These are phyloP conservation scores for Colletotrichum sp. DNA, from an alignment of 2,329 filamentous ascomycete genomes.

Conservation along the genomic window DNA sequence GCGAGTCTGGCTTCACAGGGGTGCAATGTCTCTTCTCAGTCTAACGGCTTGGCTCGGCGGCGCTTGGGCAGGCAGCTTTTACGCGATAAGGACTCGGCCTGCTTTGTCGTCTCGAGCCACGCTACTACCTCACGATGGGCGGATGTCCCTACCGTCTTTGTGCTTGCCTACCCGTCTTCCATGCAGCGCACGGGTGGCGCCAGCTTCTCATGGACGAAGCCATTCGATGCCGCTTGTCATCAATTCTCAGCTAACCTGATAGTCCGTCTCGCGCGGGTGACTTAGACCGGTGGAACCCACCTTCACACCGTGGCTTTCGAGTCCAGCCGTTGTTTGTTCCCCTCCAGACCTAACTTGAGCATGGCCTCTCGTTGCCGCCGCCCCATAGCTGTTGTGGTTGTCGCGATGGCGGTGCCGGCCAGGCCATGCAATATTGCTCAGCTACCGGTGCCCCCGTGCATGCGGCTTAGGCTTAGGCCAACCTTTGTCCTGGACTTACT, in stretches of 20 bases:
- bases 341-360: background rate
- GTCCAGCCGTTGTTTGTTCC: slow-evolving; percentile 1
- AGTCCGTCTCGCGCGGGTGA: slow-evolving; percentile 8
- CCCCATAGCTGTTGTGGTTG: background rate
- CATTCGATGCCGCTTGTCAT: slow-evolving; percentile 16
- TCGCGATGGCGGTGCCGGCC: background rate
- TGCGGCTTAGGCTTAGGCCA: background rate
- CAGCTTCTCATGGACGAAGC: background rate
- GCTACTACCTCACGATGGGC: slow-evolving; percentile 15
- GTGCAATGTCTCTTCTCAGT: background rate
- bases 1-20: background rate
- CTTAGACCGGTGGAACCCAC: background rate
- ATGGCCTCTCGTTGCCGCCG: slow-evolving; percentile 4
- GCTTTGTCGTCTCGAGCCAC: slow-evolving; percentile 3
- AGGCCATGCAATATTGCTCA: slow-evolving; percentile 9
- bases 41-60: slow-evolving; percentile 19
- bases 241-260: slow-evolving; percentile 2
- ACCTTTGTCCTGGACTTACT: slow-evolving; percentile 3
- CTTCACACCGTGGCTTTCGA: slow-evolving; percentile 1
- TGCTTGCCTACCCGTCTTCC: slow-evolving; percentile 4
- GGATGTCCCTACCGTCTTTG: background rate
- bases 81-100: slow-evolving; percentile 8
- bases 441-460: slow-evolving; percentile 14
- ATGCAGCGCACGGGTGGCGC: slow-evolving; percentile 16
- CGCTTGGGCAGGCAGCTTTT: slow-evolving; percentile 7